Base-by-base conservation (phyloP, 352 stramenopile species). In the Globisporangium orthogonon region DNA sequence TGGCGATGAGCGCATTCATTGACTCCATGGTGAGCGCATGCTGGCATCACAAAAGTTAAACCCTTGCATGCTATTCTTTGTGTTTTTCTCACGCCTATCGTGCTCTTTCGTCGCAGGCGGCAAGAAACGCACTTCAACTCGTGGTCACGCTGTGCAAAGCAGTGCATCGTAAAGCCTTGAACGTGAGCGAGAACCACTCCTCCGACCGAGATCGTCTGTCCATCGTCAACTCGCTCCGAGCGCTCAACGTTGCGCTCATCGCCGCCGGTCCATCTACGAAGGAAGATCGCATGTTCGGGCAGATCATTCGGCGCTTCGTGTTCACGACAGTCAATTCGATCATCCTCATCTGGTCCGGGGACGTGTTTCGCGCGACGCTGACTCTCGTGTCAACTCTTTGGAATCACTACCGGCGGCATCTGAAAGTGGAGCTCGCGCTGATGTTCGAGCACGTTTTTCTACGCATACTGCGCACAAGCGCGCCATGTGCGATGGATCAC, bases 401-500 rank as follows among this genome's bases (percentile, higher is more conserved):
- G 85, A 93, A 88, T 35, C 80, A 94, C 53, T 95, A 93, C 31
- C 82, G 85, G 33, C 74, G 80, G 1, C 81, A 91, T 46, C 58
- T 93, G 14, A 95, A 95, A 56, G 73, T 95, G 18, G 85, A 95
- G 56, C 60, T 95, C 14, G 83, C 85, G 18, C 54, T 94, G 13
- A 59, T 93, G 29, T 92, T 93, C 53, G 85, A 95, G 56, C 82
- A 94, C 53, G 62, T 92, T 13, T 74, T 95, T 18, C 58, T 95
- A 44, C 78, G 83, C 0, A 91, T 93, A 50, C 66, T 94, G 10
- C 71, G 76, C 11, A 74, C 71, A 18, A 77, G 63, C 7, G 74
- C 74, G 4, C 52, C 60, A 3, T 75, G 71, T 23, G 74, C 83
- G 4, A 53, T 65, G 41, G 74, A 67, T n/a, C 76, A 84, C 52